Percentiles rank a stretch among this genome's conserved stretches.
Evolutionary conservation across 1,139 yeast species (phyloP).

Genomic region (Saccharomyces hybrid): DNA sequence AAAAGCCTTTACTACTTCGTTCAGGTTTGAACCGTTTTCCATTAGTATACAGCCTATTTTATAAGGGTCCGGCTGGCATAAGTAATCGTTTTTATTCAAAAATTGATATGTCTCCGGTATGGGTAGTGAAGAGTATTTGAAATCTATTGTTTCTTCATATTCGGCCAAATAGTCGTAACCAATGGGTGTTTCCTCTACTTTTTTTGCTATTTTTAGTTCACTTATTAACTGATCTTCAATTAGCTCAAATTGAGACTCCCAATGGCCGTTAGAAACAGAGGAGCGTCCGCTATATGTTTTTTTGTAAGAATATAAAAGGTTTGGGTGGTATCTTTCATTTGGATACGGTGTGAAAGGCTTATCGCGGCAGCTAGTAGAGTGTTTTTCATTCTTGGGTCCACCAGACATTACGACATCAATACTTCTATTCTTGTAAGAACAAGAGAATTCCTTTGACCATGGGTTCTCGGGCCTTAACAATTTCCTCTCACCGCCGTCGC

Average conservation of each 20-base stretch:
- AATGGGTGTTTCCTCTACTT: not conserved
- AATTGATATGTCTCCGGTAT: slow-evolving; percentile 45
- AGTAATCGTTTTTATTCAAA: slow-evolving; percentile 72
- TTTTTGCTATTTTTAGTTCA: not conserved
- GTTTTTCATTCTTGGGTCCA: not conserved
- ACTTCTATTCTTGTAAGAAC: not conserved
- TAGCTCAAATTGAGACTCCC: not conserved
- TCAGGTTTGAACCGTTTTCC: slow-evolving; percentile 94
- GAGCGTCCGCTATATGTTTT: not conserved
- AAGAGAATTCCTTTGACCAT: not conserved
- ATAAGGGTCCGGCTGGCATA: slow-evolving; percentile 73
- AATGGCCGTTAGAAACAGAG: not conserved
- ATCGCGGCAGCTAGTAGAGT: not conserved
- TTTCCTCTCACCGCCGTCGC: not conserved
- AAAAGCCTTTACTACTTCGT: slow-evolving; percentile 92
- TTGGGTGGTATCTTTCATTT: not conserved
- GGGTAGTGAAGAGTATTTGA: not conserved
- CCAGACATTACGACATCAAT: not conserved
- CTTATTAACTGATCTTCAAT: not conserved
- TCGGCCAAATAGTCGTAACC: not conserved
- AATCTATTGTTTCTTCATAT: not conserved
- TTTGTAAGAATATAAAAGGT: not conserved
- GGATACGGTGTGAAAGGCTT: not conserved
- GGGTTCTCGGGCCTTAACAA: not conserved
- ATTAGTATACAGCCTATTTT: slow-evolving; percentile 83